Conservation (phyloP, 2,329 filamentous ascomycete genomes). For the Aspergillus tamarii region DNA sequence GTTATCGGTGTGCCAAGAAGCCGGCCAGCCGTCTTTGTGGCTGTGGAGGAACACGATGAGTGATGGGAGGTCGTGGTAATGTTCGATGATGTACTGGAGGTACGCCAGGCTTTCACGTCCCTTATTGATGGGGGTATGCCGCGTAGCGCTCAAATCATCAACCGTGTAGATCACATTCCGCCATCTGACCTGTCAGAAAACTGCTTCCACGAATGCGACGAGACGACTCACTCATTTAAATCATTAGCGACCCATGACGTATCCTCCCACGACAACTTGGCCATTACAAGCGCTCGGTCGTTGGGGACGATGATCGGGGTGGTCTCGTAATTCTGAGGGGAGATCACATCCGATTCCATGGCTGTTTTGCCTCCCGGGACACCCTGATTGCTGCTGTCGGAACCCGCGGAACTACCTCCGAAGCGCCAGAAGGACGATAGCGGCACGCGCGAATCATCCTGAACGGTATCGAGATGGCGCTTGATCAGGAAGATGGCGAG, state of each 20-base stretch:
- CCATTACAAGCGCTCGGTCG: conserved; percentile 50
- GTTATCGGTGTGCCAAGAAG: conserved; percentile 62
- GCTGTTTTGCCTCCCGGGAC: not conserved
- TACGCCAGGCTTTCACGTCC: conserved; percentile 51
- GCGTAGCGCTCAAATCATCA: conserved; percentile 36
- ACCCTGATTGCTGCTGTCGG: conserved; percentile 6
- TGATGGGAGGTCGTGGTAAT: conserved; percentile 53
- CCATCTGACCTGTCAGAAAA: conserved; percentile 39
- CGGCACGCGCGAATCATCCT: conserved; percentile 23
- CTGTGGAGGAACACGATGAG: conserved; percentile 60
- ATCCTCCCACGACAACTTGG: conserved; percentile 46
- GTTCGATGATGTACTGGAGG: conserved; percentile 50
- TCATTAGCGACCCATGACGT: conserved; percentile 50
- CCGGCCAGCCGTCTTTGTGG: conserved; percentile 51
- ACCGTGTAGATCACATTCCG: conserved; percentile 50
- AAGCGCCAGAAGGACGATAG: conserved; percentile 30
- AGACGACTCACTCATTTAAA: conserved; percentile 44
- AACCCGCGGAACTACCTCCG: conserved; percentile 16
- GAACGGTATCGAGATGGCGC: conserved; percentile 25
- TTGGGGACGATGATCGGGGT: conserved; percentile 36
- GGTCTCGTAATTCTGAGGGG: conserved; percentile 27
- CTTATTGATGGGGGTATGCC: conserved; percentile 45
- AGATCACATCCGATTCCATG: not conserved
- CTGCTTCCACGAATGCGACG: not conserved
- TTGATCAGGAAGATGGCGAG: conserved; percentile 33